These are phyloP conservation scores for Pichia sp. DNA, from an alignment of 1,139 yeast species.

Conservation along the genomic window DNA sequence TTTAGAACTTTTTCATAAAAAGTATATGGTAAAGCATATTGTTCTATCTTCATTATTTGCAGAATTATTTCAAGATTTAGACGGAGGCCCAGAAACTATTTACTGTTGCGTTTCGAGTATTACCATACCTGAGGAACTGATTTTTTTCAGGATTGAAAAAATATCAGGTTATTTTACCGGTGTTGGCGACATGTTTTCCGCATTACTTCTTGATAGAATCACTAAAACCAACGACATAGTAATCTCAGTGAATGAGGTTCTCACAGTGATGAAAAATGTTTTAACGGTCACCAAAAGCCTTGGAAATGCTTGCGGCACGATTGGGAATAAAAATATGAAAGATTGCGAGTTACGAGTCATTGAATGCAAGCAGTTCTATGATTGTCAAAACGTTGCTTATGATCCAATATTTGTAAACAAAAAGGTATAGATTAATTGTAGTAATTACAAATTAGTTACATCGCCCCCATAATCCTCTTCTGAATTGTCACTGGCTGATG, in stretches of 20 bases:
- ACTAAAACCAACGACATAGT: slow-evolving; percentile 33
- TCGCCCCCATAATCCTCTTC: slow-evolving; percentile 27
- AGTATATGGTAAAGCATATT: slow-evolving; percentile 54
- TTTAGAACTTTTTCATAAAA: slow-evolving; percentile 44
- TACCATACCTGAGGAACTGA: slow-evolving; percentile 16
- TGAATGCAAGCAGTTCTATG: slow-evolving; percentile 34
- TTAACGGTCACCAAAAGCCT: slow-evolving; percentile 40
- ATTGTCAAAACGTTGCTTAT: slow-evolving; percentile 20
- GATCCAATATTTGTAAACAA: slow-evolving; percentile 15
- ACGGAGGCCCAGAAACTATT: slow-evolving; percentile 33
- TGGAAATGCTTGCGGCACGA: slow-evolving; percentile 30
- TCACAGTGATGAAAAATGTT: slow-evolving; percentile 47
- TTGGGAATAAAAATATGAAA: slow-evolving; percentile 39
- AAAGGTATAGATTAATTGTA: background rate
- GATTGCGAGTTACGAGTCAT: slow-evolving; percentile 38
- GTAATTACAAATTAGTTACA: slow-evolving; percentile 1
- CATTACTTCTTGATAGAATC: slow-evolving; percentile 63
- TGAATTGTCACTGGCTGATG: slow-evolving; percentile 2
- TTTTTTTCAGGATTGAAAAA: slow-evolving; percentile 35
- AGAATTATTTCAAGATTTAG: slow-evolving; percentile 23
- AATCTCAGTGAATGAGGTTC: slow-evolving; percentile 38
- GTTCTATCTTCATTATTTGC: slow-evolving; percentile 60
- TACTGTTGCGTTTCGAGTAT: slow-evolving; percentile 53
- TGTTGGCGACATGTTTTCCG: slow-evolving; percentile 88
- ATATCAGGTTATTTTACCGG: slow-evolving; percentile 82